Conservation (phyloP, 2,329 filamentous ascomycete genomes). For the Colletotrichum theobromicola region DNA sequence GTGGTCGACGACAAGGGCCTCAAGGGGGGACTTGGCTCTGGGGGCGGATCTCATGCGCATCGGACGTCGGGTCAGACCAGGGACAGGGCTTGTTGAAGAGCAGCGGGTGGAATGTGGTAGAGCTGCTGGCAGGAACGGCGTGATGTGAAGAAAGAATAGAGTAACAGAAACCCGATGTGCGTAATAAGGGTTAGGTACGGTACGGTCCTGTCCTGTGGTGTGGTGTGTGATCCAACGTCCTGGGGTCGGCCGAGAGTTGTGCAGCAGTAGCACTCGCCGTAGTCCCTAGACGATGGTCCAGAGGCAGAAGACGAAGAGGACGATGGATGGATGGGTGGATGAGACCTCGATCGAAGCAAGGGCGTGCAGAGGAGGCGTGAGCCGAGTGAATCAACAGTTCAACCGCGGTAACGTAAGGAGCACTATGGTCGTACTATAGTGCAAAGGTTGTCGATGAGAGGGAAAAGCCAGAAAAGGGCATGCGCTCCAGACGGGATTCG, state of each 20-base stretch:
- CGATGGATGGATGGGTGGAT: background rate
- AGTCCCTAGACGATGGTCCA: background rate
- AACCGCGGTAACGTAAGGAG: background rate
- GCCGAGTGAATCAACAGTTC: background rate
- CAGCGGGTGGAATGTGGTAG: slow-evolving; percentile 7
- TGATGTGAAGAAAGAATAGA: slow-evolving; percentile 17
- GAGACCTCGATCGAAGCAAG: background rate
- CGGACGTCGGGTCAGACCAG: slow-evolving; percentile 18
- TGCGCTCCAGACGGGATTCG: background rate
- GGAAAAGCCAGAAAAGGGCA: background rate
- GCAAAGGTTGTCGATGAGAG: background rate
- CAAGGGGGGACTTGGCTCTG: slow-evolving; percentile 18
- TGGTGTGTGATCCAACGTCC: background rate
- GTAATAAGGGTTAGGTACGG: background rate
- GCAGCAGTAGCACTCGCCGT: background rate
- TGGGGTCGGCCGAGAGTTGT: background rate
- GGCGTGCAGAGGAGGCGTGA: slow-evolving; percentile 4
- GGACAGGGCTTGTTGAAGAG: slow-evolving; percentile 13
- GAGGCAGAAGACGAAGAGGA: background rate
- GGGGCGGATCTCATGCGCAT: slow-evolving; percentile 20
- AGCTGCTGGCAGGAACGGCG: slow-evolving; percentile 9
- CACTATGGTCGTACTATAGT: background rate
- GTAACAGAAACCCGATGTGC: slow-evolving; percentile 11
- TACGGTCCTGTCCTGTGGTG: background rate
- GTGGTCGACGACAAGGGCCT: slow-evolving; percentile 3